phyloP scores from a whole-genome alignment of 176 grass and related monocot genomes.

The Canna indica region DNA sequence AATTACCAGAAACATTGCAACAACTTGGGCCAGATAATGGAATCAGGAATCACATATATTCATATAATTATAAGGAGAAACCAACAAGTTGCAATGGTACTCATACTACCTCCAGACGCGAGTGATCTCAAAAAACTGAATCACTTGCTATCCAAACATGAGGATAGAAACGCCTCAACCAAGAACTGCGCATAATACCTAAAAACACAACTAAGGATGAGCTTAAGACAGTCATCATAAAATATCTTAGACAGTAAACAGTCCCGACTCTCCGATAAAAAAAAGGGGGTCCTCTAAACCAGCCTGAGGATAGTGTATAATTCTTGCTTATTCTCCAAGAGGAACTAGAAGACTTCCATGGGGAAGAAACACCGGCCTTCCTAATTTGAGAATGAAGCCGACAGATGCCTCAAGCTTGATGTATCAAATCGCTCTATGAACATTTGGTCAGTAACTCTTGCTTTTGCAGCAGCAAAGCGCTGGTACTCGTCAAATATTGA shows the following conservation, averaged over 20 bases:
- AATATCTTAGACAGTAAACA: neutral
- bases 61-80: neutral
- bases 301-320: neutral
- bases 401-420: slow-evolving; percentile 42
- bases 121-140: neutral
- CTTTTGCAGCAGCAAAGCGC: slow-evolving; percentile 73
- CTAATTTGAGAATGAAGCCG: slow-evolving; percentile 39
- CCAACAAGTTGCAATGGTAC: neutral
- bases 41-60: neutral
- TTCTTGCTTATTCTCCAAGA: neutral
- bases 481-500: slow-evolving; percentile 88
- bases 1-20: no score
- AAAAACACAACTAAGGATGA: neutral
- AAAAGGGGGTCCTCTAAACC: neutral
- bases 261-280: neutral
- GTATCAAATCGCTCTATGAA: slow-evolving; percentile 79
- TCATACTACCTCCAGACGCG: neutral
- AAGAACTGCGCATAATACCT: neutral
- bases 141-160: neutral
- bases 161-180: neutral
- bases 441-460: slow-evolving; percentile 74
- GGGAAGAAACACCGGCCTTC: slow-evolving; percentile 2
- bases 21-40: neutral
- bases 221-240: neutral
- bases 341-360: neutral